Percentiles rank a stretch among this genome's conserved stretches.
phyloP scores from a whole-genome alignment of 805 yeast genomes.

The Scheffersomyces coipomensis region DNA sequence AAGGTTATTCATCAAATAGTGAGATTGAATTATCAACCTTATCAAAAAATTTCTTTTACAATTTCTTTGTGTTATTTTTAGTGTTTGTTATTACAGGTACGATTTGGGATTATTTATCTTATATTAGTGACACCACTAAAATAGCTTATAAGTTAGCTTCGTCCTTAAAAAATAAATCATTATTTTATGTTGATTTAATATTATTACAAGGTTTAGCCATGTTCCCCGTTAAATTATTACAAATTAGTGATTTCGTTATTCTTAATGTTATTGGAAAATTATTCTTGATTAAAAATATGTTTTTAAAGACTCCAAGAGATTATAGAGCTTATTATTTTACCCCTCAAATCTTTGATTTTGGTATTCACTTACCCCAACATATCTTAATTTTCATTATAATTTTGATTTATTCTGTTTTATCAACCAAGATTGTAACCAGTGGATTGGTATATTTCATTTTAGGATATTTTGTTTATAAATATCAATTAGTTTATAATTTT shows the following conservation, averaged over 20 bases:
- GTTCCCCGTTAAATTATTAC: conserved; percentile 84
- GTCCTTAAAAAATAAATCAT: conserved; percentile 72
- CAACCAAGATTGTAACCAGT: conserved; percentile 58
- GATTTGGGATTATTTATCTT: conserved; percentile 56
- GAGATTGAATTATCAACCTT: conserved; percentile 58
- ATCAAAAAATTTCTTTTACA: conserved; percentile 57
- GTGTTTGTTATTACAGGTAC: conserved; percentile 65
- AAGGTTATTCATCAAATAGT: conserved; percentile 56
- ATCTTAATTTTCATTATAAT: conserved; percentile 57
- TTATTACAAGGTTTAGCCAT: conserved; percentile 83
- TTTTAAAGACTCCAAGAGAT: conserved; percentile 76
- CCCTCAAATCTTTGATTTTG: conserved; percentile 61
- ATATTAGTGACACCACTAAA: conserved; percentile 76
- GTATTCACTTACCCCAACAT: conserved; percentile 61
- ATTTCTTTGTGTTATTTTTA: conserved; percentile 59
- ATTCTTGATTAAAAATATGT: conserved; percentile 38
- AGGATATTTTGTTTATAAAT: conserved; percentile 61
- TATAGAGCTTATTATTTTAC: conserved; percentile 64
- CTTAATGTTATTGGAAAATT: conserved; percentile 71
- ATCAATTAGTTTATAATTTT: conserved; percentile 58
- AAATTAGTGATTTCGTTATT: conserved; percentile 51
- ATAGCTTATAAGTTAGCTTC: conserved; percentile 85
- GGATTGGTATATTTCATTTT: conserved; percentile 56
- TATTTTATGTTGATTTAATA: conserved; percentile 86
- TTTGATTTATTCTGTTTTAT: conserved; percentile 58